These are phyloP conservation scores for Phyllosticta capitalensis DNA, from an alignment of 2,329 filamentous ascomycete species.

Conservation along the genomic window DNA sequence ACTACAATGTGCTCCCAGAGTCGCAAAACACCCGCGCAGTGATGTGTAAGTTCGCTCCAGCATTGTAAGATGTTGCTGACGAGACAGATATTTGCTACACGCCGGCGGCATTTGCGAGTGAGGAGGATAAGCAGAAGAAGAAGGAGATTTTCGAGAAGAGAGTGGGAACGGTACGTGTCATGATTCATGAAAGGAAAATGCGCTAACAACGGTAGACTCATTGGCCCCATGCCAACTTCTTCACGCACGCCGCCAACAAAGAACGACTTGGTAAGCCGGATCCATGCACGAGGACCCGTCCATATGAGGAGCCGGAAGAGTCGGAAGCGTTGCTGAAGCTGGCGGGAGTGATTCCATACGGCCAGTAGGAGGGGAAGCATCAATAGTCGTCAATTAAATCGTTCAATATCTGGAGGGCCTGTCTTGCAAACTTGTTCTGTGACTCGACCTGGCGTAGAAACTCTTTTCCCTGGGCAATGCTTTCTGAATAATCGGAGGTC, in stretches of 20 bases:
- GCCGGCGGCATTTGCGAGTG: conserved; percentile 1
- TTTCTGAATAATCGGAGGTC: conserved; percentile 1
- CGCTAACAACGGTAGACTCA: conserved; percentile 1
- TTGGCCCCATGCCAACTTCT: conserved; percentile 8
- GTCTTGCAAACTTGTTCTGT: conserved; percentile 12
- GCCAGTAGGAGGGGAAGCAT: conserved; percentile 15
- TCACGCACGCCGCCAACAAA: neutral
- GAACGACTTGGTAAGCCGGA: neutral
- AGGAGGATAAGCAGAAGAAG: conserved; percentile 14
- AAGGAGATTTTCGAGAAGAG: conserved; percentile 13
- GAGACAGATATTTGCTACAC: conserved; percentile 4
- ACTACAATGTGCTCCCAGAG: conserved; percentile 29
- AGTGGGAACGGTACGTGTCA: neutral
- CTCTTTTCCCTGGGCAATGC: conserved; percentile 6
- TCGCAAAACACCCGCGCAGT: conserved; percentile 18
- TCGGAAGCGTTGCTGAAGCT: neutral
- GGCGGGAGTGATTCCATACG: conserved; percentile 2
- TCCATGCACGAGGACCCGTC: neutral
- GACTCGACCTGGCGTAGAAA: conserved; percentile 7
- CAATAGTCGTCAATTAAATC: conserved; percentile 5
- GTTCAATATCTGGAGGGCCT: conserved; percentile 10
- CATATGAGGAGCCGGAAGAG: conserved; percentile 1
- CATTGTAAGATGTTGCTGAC: neutral
- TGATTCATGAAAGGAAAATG: too few relatives aligned
- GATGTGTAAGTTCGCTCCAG: neutral